Conservation (phyloP, 2,329 filamentous ascomycete genomes). For the Alternaria dauci region DNA sequence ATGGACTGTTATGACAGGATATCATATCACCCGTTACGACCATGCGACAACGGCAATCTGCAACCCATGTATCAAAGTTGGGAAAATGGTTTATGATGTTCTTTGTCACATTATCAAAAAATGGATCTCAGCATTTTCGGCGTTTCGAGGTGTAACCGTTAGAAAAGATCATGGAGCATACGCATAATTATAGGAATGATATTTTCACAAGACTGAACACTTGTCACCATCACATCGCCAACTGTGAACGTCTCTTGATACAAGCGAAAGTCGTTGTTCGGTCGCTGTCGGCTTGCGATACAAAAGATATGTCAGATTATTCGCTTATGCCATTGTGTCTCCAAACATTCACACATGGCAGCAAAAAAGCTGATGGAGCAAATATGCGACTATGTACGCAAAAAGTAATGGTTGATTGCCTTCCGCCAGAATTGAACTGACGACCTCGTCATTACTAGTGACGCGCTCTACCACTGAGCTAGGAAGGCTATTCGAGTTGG, state of each 20-base stretch:
- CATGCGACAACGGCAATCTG: not conserved
- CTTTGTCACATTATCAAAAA: not conserved
- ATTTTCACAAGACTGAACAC: not conserved
- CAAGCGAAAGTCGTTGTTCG: not conserved
- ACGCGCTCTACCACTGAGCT: conserved; percentile 52
- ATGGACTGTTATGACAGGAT: not conserved
- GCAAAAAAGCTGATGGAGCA: not conserved
- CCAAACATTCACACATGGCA: not conserved
- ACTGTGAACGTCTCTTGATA: not conserved
- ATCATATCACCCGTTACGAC: not conserved
- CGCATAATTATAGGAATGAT: not conserved
- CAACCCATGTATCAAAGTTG: not conserved
- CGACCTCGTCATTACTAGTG: conserved; percentile 53
- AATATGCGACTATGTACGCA: not conserved
- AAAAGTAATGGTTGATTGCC: conserved; percentile 21
- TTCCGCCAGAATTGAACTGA: conserved; percentile 51
- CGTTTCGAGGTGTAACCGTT: not conserved
- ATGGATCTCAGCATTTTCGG: not conserved
- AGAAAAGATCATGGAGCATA: not conserved
- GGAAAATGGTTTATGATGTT: not conserved
- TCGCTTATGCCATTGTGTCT: not conserved
- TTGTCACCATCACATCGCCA: not conserved
- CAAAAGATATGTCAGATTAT: not conserved
- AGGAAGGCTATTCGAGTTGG: conserved; percentile 30
- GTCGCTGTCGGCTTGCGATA: not conserved